These are phyloP conservation scores for Mycena galericulata DNA, from an alignment of 768 basidiomycete genomes.

Conservation along the genomic window DNA sequence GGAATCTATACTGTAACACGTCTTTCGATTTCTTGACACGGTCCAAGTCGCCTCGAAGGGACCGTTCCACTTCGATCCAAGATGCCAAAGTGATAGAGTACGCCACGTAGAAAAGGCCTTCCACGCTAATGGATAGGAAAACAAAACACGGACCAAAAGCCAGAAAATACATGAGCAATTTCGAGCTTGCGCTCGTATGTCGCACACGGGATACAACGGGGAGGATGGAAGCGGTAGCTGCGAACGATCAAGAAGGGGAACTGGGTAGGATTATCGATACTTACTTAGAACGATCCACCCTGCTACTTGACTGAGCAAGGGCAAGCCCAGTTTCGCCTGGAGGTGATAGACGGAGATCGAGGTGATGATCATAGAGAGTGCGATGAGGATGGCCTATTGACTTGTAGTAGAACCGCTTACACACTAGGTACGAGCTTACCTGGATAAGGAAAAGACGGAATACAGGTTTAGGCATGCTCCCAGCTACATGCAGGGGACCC, in stretches of 20 bases:
- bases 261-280: slow-evolving; percentile 28
- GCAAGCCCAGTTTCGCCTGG: slow-evolving; percentile 75
- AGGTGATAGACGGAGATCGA: slow-evolving; percentile 68
- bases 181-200: slow-evolving; percentile 57
- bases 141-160: slow-evolving; percentile 83
- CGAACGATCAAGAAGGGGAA: not conserved
- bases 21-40: slow-evolving; percentile 31
- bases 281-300: slow-evolving; percentile 78
- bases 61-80: slow-evolving; percentile 77
- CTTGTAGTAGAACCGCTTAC: not conserved
- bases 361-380: slow-evolving; percentile 64
- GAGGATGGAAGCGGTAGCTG: slow-evolving; percentile 63
- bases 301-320: slow-evolving; percentile 64
- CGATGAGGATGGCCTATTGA: slow-evolving; percentile 58
- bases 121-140: slow-evolving; percentile 84
- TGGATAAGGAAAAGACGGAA: slow-evolving; percentile 39
- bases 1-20: slow-evolving; percentile 54
- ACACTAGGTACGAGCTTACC: slow-evolving; percentile 35
- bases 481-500: not conserved
- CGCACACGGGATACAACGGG: slow-evolving; percentile 58
- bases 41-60: slow-evolving; percentile 38
- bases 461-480: not conserved
- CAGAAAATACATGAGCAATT: slow-evolving; percentile 72
- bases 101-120: slow-evolving; percentile 82
- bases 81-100: slow-evolving; percentile 71